Conservation (phyloP, 805 yeast species). For the Pichia phayaonensis region DNA sequence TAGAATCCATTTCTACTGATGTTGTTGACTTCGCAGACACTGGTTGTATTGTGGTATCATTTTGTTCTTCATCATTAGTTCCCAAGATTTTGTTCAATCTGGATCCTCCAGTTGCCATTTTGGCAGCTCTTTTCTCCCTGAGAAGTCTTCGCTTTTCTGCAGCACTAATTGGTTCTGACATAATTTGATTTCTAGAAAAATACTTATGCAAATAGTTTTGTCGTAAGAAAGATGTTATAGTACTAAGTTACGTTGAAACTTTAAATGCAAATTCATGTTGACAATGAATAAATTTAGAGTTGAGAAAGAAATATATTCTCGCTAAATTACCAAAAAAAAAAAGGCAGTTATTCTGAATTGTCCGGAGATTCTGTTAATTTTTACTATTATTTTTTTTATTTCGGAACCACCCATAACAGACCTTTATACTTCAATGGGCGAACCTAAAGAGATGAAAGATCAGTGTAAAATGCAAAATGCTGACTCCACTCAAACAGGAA, state of each 20-base stretch:
- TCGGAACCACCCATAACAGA: not conserved
- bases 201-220: not conserved
- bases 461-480: not conserved
- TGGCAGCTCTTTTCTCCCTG: constrained; percentile 60
- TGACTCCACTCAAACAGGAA: not conserved
- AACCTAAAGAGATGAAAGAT: not conserved
- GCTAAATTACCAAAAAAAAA: not conserved
- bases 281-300: too few relatives aligned
- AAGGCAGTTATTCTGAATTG: too few relatives aligned
- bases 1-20: not conserved
- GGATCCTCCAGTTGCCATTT: constrained; percentile 47
- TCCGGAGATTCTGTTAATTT: not conserved
- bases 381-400: too few relatives aligned
- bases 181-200: not conserved
- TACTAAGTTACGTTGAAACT: not conserved
- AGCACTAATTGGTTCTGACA: constrained; percentile 33
- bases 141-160: constrained; percentile 52
- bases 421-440: not conserved
- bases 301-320: not conserved
- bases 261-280: not conserved
- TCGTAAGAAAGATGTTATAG: not conserved
- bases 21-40: not conserved
- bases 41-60: not conserved
- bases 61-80: not conserved
- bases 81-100: constrained; percentile 46